Percentiles rank a stretch among this genome's conserved stretches.
Conservation (phyloP, 352 stramenopile genomes). For the Thalassiosira allenii region DNA sequence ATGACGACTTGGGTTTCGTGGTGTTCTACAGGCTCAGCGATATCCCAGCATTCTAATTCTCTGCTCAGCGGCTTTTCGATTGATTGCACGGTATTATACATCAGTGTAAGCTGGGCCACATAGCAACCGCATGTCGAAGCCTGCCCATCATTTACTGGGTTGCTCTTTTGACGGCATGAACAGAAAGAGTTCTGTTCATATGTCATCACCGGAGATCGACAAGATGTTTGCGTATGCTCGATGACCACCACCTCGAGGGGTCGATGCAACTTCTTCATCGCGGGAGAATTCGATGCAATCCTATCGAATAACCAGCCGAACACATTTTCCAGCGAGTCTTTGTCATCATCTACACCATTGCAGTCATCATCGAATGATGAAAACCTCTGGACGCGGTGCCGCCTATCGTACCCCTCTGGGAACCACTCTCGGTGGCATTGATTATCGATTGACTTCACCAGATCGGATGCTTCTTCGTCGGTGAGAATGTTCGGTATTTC, state of each 20-base stretch:
- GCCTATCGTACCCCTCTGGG: slow-evolving; percentile 56
- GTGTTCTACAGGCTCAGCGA: slow-evolving; percentile 37
- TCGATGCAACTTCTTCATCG: slow-evolving; percentile 50
- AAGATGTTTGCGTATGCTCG: slow-evolving; percentile 48
- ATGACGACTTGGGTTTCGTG: slow-evolving; percentile 58
- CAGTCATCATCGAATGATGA: slow-evolving; percentile 4
- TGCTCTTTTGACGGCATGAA: slow-evolving; percentile 6
- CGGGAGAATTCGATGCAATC: slow-evolving; percentile 38
- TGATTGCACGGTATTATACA: slow-evolving; percentile 55
- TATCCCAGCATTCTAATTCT: slow-evolving; percentile 66
- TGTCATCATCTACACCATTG: slow-evolving; percentile 5
- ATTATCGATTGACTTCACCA: slow-evolving; percentile 59
- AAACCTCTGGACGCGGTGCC: slow-evolving; percentile 65
- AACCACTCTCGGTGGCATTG: slow-evolving; percentile 52
- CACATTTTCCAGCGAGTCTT: slow-evolving; percentile 33
- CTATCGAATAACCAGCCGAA: slow-evolving; percentile 64
- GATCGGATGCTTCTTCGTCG: slow-evolving; percentile 47
- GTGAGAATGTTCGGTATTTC: slow-evolving; percentile 60
- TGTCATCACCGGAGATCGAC: slow-evolving; percentile 58
- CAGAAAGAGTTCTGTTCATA: slow-evolving; percentile 68
- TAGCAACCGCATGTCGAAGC: slow-evolving; percentile 55
- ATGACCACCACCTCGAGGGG: slow-evolving; percentile 48
- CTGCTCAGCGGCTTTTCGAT: slow-evolving; percentile 71
- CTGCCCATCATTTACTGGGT: too few relatives aligned
- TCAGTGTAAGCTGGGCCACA: slow-evolving; percentile 67